These are phyloP conservation scores for Achaetomiella virescens DNA, from an alignment of 495 filamentous ascomycete species.

Conservation along the genomic window DNA sequence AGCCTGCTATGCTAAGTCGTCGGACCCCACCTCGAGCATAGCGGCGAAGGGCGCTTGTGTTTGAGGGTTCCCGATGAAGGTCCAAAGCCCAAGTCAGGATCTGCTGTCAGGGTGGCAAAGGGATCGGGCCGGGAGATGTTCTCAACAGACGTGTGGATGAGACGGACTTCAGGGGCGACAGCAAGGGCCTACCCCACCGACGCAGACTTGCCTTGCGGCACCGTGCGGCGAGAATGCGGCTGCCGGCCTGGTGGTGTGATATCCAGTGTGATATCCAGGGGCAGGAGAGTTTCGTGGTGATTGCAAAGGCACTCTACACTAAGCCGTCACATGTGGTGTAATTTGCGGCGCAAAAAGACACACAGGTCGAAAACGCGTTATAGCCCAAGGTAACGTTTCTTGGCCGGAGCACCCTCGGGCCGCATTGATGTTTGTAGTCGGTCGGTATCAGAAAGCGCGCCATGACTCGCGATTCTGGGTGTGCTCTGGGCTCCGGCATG, in stretches of 20 bases:
- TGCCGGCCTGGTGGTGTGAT: background rate
- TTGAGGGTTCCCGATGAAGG: background rate
- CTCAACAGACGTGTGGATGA: slow-evolving; percentile 3
- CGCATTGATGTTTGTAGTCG: background rate
- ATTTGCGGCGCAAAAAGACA: too few relatives aligned
- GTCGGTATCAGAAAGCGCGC: background rate
- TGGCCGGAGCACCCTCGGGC: too few relatives aligned
- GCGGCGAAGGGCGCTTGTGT: background rate
- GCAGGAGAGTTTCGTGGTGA: too few relatives aligned
- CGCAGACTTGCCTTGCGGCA: background rate
- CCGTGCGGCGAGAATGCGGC: background rate
- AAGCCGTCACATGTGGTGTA: too few relatives aligned
- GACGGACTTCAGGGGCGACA: slow-evolving; percentile 1
- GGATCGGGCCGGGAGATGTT: slow-evolving; percentile 3
- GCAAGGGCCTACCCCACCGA: background rate
- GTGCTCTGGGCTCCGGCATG: background rate
- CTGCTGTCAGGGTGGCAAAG: background rate
- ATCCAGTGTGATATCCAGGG: background rate
- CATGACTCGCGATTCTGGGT: background rate
- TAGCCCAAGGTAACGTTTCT: too few relatives aligned
- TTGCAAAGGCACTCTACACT: too few relatives aligned
- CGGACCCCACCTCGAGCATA: background rate
- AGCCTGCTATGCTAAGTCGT: background rate
- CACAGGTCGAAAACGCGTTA: too few relatives aligned
- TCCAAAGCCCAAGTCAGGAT: background rate